phyloP scores from a whole-genome alignment of 176 grass and related monocot genomes.

The Oryza officinalis region DNA sequence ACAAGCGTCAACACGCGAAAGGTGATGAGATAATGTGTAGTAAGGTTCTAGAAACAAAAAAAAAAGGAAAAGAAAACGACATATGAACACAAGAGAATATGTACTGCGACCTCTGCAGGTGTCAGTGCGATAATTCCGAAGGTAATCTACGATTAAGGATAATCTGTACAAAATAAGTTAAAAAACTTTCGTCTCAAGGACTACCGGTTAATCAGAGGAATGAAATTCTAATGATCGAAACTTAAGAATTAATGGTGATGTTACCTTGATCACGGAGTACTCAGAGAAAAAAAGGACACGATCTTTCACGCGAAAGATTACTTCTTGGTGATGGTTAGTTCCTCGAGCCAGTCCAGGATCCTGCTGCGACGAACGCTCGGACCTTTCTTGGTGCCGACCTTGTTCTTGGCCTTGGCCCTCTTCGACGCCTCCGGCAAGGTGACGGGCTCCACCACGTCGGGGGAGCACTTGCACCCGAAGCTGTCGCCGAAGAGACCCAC shows the following conservation, averaged over 20 bases:
- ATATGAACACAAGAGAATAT: neutral
- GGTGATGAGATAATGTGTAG: neutral
- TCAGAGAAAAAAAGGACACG: neutral
- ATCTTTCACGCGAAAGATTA: neutral
- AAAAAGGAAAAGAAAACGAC: neutral
- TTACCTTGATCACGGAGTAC: neutral
- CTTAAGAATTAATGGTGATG: neutral
- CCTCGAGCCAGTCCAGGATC: slow-evolving; percentile 59
- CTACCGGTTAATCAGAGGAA: neutral
- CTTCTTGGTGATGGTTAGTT: slow-evolving; percentile 49
- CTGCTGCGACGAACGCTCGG: slow-evolving; percentile 17
- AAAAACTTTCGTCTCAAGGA: neutral
- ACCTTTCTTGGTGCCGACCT: slow-evolving; percentile 15
- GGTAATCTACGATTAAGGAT: neutral
- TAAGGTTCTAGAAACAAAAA: neutral
- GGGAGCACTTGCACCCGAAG: slow-evolving; percentile 67
- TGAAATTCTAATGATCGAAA: neutral
- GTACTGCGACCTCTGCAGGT: too few species aligned
- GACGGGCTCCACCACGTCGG: slow-evolving; percentile 42
- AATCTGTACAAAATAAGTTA: slow-evolving; percentile 10
- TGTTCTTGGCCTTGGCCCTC: neutral
- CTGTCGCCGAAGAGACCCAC: neutral
- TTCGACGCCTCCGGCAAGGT: slow-evolving; percentile 8
- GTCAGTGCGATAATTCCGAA: neutral
- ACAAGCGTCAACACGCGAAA: neutral